A percentile compares a stretch with the other conserved stretches of the same genome.
Conservation (phyloP, 306 rosid species). For the Astragalus glycyphyllos region DNA sequence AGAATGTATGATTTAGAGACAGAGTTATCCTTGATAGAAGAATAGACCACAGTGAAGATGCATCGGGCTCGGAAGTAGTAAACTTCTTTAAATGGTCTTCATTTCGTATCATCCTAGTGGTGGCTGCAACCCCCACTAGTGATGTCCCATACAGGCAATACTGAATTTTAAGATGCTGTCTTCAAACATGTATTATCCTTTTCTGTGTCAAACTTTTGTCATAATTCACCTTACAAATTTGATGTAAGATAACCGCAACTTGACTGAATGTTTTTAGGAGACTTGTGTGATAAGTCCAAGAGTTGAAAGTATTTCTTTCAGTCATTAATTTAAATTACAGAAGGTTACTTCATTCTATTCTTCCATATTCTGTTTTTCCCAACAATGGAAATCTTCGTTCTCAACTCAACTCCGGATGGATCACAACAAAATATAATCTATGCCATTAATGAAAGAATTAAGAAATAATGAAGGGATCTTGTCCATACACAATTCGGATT, state of each 20-base stretch:
- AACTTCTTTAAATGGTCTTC: constrained; percentile 21
- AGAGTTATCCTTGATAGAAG: constrained; percentile 69
- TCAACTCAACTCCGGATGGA: neutral
- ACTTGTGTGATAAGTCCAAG: neutral
- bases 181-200: neutral
- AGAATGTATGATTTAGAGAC: constrained; percentile 92
- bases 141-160: neutral
- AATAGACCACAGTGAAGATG: constrained; percentile 76
- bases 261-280: neutral
- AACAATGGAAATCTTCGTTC: neutral
- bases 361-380: too few species aligned
- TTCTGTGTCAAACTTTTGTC: neutral
- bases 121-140: too few species aligned
- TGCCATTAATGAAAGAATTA: too few species aligned
- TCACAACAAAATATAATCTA: neutral
- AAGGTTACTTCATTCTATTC: too few species aligned
- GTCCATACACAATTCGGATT: too few species aligned
- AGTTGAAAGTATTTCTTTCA: neutral
- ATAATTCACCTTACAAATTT: neutral
- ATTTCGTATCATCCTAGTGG: constrained; percentile 32
- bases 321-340: neutral
- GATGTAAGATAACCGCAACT: constrained; percentile 9
- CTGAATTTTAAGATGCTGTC: neutral
- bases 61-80: constrained; percentile 50
- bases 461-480: too few species aligned